Percentiles rank a stretch among this genome's conserved stretches.
Evolutionary conservation across 192 early-diverging fungal species (phyloP).

Genomic region (Umbelopsis sp.): DNA sequence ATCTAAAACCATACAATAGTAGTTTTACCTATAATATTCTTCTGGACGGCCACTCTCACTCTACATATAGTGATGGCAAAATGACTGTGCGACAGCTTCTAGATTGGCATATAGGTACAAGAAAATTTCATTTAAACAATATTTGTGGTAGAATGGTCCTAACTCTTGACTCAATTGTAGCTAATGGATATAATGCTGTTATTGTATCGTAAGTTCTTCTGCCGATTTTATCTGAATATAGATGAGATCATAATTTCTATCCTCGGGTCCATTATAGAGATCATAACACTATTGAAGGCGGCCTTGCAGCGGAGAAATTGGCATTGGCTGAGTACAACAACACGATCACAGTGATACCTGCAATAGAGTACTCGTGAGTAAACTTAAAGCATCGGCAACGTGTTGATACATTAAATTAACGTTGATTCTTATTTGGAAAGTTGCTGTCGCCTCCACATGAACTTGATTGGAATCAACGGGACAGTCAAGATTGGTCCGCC

Average conservation of each 20-base stretch:
- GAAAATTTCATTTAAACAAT: not conserved
- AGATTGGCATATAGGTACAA: conserved; percentile 63
- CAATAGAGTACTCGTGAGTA: conserved; percentile 64
- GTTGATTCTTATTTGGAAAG: conserved; percentile 31
- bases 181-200: conserved; percentile 71
- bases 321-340: conserved; percentile 54
- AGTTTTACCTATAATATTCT: conserved; percentile 57
- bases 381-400: not conserved
- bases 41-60: conserved; percentile 68
- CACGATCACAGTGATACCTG: conserved; percentile 64
- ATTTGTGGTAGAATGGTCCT: not conserved
- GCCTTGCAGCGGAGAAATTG: conserved; percentile 58
- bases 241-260: not conserved
- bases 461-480: conserved; percentile 65
- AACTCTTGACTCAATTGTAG: conserved; percentile 24
- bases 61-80: conserved; percentile 62
- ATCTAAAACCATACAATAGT: conserved; percentile 46
- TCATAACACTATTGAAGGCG: conserved; percentile 69
- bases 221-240: no score
- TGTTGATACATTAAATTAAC: not conserved
- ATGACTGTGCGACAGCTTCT: conserved; percentile 60
- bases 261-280: conserved; percentile 43
- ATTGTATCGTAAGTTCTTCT: conserved; percentile 48
- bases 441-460: conserved; percentile 74
- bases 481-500: conserved; percentile 50